Base-by-base conservation (phyloP, 2,329 filamentous ascomycete species). In the Epichloe bromicola region DNA sequence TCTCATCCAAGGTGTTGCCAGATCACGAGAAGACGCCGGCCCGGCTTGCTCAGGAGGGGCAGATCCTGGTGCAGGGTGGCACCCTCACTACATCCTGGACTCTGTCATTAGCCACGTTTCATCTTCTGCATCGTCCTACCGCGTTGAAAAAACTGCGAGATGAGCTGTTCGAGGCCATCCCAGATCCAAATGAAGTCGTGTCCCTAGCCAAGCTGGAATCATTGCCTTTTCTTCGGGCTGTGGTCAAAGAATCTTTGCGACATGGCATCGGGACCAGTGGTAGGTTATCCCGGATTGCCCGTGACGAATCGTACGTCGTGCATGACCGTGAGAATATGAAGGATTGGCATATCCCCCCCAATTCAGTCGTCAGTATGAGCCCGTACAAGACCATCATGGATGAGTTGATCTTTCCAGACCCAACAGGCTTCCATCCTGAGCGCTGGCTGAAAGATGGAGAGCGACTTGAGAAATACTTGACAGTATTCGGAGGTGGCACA, bases 181-280 rank as follows among this genome's bases (percentile, higher is more conserved):
- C 67, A 1, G 56, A 67, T 40, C 56, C 60, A 11, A 53, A 61
- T 42, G 59, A 63, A 45, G 50, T 57, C 2, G 52, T 60, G 5
- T 55, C 64, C 5, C 53, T 66, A 12, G 58, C 63, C 3, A 54
- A 57, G 42, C 57, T 69, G 2, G 65, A 68, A 50, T 61, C 55
- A 40, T 58, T 71, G 30, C 67, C 67, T 0, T 77, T 75, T 54
- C 66, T 78, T 26, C 61, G 68, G 30, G 74, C 72, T n/a, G 71
- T 76, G 3, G 66, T 79, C 51, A 73, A 71, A 45, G 76, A 79
- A 59, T 65, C 71, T 0, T 63, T 77, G 56, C 70, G 76, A 6
- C 61, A 76, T 4, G 69, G 74, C 48, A 70, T 74, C 14, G 69
- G 69, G 12, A 67, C 74, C 2, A 72, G 69, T n/a, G 67, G 73